A percentile compares a stretch with the other conserved stretches of the same genome.
These are phyloP conservation scores for Barbarea vulgaris DNA, from an alignment of 345 rosid genomes.

Conservation along the genomic window DNA sequence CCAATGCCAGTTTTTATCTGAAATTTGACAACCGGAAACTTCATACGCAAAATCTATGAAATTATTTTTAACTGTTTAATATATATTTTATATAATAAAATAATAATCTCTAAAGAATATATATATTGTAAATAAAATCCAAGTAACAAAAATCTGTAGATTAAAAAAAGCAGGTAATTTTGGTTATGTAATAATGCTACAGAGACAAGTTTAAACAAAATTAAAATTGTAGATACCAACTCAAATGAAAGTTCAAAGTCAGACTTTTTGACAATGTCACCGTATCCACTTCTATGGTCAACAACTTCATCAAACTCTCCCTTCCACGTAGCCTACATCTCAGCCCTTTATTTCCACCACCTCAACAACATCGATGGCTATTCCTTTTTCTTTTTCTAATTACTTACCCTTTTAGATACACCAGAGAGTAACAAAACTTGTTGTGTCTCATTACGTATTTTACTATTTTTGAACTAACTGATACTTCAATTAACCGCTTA, in stretches of 20 bases:
- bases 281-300: conserved; percentile 45
- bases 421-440: conserved; percentile 15
- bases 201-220: neutral
- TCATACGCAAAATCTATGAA: neutral
- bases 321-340: conserved; percentile 13
- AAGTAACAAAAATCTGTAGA: neutral
- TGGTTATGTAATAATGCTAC: neutral
- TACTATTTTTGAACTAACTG: neutral
- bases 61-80: neutral
- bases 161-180: neutral
- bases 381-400: neutral
- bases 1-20: neutral
- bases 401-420: neutral
- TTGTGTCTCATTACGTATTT: neutral
- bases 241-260: conserved; percentile 39
- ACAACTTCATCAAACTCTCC: conserved; percentile 38
- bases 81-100: neutral
- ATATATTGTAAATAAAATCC: too few relatives aligned
- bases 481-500: neutral
- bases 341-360: conserved; percentile 1
- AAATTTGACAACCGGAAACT: neutral
- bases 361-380: conserved; percentile 17
- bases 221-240: conserved; percentile 8
- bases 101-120: neutral
- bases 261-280: conserved; percentile 44